Conservation (phyloP, 2,329 filamentous ascomycete genomes). For the Pseudocercospora fijiensis region DNA sequence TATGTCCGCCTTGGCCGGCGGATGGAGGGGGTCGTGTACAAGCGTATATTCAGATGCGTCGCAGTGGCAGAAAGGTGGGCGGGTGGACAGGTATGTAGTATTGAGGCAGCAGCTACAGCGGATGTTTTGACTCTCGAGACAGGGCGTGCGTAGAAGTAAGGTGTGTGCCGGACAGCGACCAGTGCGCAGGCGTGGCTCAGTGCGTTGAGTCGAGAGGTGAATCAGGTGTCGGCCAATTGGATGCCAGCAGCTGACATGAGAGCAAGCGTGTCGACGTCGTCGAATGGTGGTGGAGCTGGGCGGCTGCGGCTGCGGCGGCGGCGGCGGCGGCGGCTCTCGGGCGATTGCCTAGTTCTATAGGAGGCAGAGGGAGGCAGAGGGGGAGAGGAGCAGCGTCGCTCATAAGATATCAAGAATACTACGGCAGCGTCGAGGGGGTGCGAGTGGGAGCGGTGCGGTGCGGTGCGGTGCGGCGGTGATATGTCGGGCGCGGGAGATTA, state of each 20-base stretch:
- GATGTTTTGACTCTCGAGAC: constrained; percentile 1
- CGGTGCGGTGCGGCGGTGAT: not conserved
- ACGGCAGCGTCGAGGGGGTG: not conserved
- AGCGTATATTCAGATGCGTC: not conserved
- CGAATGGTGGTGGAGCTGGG: not conserved
- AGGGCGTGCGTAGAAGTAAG: constrained; percentile 14
- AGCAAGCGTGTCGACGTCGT: constrained; percentile 13
- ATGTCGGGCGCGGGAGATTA: not conserved
- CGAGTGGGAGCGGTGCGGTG: not conserved
- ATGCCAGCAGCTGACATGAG: constrained; percentile 7
- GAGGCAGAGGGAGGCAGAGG: too few species aligned
- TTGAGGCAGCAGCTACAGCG: not conserved
- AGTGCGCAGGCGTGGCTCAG: constrained; percentile 4
- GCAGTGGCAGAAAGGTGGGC: not conserved
- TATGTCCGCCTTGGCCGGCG: constrained; percentile 21
- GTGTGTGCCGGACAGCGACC: constrained; percentile 10
- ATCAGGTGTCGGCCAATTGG: constrained; percentile 15
- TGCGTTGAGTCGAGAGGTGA: constrained; percentile 9
- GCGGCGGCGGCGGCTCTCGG: not conserved
- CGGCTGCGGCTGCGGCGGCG: too few species aligned
- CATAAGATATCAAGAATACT: not conserved
- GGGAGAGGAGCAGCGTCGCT: not conserved
- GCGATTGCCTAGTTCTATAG: constrained; percentile 1
- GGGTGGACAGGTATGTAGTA: not conserved
- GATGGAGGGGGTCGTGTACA: constrained; percentile 6